Percentiles rank a stretch among this genome's conserved stretches.
These are phyloP conservation scores for Podila minutissima DNA, from an alignment of 192 early-diverging fungal species.

Conservation along the genomic window DNA sequence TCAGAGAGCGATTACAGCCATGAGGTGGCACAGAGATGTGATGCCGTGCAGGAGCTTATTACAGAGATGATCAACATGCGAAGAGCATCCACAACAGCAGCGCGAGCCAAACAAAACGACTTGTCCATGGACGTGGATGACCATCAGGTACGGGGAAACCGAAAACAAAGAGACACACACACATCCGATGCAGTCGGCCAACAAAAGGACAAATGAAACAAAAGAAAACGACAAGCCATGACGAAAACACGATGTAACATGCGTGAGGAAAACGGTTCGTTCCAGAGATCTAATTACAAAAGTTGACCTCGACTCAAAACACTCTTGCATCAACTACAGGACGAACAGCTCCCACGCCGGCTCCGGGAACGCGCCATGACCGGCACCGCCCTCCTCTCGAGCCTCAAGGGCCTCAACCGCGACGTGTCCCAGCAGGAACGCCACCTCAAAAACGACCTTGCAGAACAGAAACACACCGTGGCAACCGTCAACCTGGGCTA, in stretches of 20 bases:
- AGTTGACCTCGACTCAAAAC: too few relatives aligned
- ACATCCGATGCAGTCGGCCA: too few relatives aligned
- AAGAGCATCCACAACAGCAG: background rate
- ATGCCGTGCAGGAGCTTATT: conserved; percentile 18
- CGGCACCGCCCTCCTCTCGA: conserved; percentile 8
- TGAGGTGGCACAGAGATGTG: conserved; percentile 24
- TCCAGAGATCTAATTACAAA: too few relatives aligned
- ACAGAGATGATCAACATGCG: conserved; percentile 19
- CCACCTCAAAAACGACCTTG: conserved; percentile 29
- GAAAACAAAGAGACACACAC: too few relatives aligned
- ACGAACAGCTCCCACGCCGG: background rate
- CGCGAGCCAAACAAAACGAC: conserved; percentile 2
- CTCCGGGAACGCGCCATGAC: background rate
- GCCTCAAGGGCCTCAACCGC: conserved; percentile 37
- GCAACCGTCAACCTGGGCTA: conserved; percentile 34
- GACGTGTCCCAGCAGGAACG: conserved; percentile 28
- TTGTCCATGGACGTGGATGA: conserved; percentile 35
- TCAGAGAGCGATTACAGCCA: conserved; percentile 5
- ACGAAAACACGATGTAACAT: too few relatives aligned
- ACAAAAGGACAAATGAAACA: too few relatives aligned
- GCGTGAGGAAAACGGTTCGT: too few relatives aligned
- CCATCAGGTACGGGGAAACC: background rate
- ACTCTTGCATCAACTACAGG: background rate
- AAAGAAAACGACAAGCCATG: too few relatives aligned
- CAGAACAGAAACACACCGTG: conserved; percentile 32